Percentiles rank a stretch among this genome's conserved stretches.
Conservation (phyloP, 2,329 filamentous ascomycete genomes). For the Pyrenophora seminiperda region DNA sequence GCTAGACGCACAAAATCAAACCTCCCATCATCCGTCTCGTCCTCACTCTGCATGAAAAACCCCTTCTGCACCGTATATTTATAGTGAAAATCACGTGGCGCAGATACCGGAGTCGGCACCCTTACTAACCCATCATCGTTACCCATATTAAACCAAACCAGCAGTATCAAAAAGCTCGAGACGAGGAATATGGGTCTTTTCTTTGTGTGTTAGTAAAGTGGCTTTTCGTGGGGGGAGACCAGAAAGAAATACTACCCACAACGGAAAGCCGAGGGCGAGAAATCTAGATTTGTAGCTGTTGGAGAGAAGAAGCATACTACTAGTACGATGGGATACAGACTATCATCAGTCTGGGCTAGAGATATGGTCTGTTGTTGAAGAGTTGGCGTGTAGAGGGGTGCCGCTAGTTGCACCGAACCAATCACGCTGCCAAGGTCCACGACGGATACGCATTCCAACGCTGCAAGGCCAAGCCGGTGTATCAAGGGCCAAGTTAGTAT, state of each 20-base stretch:
- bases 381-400: neutral
- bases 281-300: constrained; percentile 3
- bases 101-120: constrained; percentile 2
- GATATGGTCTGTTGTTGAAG: neutral
- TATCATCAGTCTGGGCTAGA: constrained; percentile 8
- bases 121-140: neutral
- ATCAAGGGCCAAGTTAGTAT: neutral
- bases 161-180: constrained; percentile 8
- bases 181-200: constrained; percentile 23
- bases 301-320: constrained; percentile 12
- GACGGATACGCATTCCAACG: constrained; percentile 2
- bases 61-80: constrained; percentile 65
- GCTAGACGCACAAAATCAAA: constrained; percentile 71
- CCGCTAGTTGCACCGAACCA: constrained; percentile 13
- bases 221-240: neutral
- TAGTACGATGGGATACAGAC: neutral
- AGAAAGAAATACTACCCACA: constrained; percentile 1
- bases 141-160: constrained; percentile 17
- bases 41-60: constrained; percentile 68
- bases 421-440: constrained; percentile 4
- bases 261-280: constrained; percentile 8
- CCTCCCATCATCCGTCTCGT: constrained; percentile 57
- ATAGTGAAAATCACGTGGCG: constrained; percentile 49
- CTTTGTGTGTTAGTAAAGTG: neutral
- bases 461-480: neutral